These are phyloP conservation scores for Scytalidium sp. DNA, from an alignment of 2,329 filamentous ascomycete genomes.

Conservation along the genomic window DNA sequence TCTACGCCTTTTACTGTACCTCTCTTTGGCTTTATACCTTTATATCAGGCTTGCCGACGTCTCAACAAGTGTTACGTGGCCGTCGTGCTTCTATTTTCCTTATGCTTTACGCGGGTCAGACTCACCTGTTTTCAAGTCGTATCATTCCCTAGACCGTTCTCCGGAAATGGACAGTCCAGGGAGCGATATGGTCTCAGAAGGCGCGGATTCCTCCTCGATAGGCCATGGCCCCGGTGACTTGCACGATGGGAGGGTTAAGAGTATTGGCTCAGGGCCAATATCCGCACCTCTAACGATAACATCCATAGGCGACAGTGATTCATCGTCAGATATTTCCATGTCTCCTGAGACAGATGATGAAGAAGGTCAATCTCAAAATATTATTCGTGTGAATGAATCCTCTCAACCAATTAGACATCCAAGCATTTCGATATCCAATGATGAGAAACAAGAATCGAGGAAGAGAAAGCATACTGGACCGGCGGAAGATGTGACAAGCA, in stretches of 20 bases:
- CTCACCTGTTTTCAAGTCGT: slow-evolving; percentile 7
- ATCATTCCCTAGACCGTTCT: slow-evolving; percentile 2
- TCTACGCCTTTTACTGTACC: slow-evolving; percentile 10
- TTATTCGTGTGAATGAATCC: slow-evolving; percentile 6
- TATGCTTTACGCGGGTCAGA: slow-evolving; percentile 8
- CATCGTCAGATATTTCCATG: slow-evolving; percentile 34
- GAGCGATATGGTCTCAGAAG: slow-evolving; percentile 20
- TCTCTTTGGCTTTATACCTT: slow-evolving; percentile 21
- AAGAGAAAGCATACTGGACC: slow-evolving; percentile 22
- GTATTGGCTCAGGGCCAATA: slow-evolving; percentile 4
- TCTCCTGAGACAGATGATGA: slow-evolving; percentile 30
- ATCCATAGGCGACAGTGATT: slow-evolving; percentile 21
- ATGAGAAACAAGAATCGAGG: slow-evolving; percentile 14
- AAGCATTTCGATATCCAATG: not conserved
- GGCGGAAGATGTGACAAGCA: slow-evolving; percentile 10
- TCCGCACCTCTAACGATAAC: slow-evolving; percentile 1
- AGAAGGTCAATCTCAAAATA: slow-evolving; percentile 14
- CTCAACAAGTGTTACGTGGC: slow-evolving; percentile 14
- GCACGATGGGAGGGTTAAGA: not conserved
- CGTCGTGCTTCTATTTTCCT: slow-evolving; percentile 21
- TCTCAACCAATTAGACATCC: slow-evolving; percentile 3
- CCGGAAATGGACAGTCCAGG: slow-evolving; percentile 20
- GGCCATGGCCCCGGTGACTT: slow-evolving; percentile 19
- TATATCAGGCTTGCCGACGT: slow-evolving; percentile 19
- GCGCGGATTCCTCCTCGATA: slow-evolving; percentile 24